A percentile compares a stretch with the other conserved stretches of the same genome.
Conservation (phyloP, 768 basidiomycete genomes). For the Mycena vulgaris region DNA sequence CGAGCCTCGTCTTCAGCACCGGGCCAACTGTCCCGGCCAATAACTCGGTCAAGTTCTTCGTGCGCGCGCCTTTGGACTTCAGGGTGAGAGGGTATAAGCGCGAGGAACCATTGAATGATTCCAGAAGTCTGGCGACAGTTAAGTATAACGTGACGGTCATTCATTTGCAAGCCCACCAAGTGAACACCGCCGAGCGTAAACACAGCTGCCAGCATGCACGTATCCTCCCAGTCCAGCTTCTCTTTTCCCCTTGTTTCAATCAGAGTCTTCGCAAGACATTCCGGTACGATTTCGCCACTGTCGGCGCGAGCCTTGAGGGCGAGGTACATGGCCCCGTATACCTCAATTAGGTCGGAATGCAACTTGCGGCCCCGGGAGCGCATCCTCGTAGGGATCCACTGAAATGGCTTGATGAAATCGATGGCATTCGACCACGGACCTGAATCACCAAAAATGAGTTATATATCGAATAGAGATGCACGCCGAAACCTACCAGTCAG, state of each 20-base stretch:
- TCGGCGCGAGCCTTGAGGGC: constrained; percentile 48
- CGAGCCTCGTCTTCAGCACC: constrained; percentile 41
- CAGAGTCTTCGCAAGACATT: constrained; percentile 52
- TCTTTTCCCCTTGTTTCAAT: constrained; percentile 47
- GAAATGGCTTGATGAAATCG: constrained; percentile 43
- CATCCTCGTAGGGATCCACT: constrained; percentile 41
- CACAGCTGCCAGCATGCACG: constrained; percentile 53
- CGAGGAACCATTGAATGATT: constrained; percentile 52
- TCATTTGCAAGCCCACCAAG: constrained; percentile 28
- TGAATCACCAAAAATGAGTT: constrained; percentile 6
- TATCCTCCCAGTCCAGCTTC: constrained; percentile 50
- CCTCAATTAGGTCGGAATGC: constrained; percentile 44
- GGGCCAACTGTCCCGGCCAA: constrained; percentile 49
- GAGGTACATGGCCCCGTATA: constrained; percentile 52
- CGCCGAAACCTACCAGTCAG: constrained; percentile 29
- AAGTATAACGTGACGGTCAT: no score
- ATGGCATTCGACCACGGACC: constrained; percentile 42
- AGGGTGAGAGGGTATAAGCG: constrained; percentile 46
- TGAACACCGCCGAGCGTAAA: no score
- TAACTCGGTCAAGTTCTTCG: constrained; percentile 53
- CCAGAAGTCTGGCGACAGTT: constrained; percentile 51
- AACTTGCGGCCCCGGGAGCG: constrained; percentile 37
- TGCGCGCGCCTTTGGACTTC: constrained; percentile 50
- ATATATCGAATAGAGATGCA: neutral
- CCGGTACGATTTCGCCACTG: constrained; percentile 48